phyloP scores from a whole-genome alignment of 2,329 filamentous ascomycete species.

The Emydomyces testavorans region DNA sequence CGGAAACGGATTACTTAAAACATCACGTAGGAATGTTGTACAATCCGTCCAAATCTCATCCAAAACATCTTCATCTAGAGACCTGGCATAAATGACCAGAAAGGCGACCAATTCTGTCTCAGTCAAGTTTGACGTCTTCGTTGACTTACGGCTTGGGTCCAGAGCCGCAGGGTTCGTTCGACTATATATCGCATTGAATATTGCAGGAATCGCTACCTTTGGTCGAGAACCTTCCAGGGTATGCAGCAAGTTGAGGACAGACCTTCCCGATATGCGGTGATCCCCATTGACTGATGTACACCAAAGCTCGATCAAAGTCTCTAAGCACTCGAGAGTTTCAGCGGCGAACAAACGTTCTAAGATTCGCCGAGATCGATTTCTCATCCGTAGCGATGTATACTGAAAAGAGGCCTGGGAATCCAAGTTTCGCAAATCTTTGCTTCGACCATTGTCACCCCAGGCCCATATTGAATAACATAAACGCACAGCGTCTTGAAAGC shows the following conservation, averaged over 20 bases:
- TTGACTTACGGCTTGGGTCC: conserved; percentile 70
- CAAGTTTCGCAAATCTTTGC: conserved; percentile 44
- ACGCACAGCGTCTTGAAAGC: conserved; percentile 88
- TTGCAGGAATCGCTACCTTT: conserved; percentile 79
- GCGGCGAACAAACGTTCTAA: conserved; percentile 87
- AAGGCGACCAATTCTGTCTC: conserved; percentile 81
- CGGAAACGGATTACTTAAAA: conserved; percentile 86
- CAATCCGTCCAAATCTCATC: conserved; percentile 98
- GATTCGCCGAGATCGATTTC: conserved; percentile 75
- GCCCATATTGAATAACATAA: conserved; percentile 93
- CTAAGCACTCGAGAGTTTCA: conserved; percentile 83
- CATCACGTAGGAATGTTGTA: conserved; percentile 76
- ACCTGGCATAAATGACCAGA: conserved; percentile 76
- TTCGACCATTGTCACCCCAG: conserved; percentile 56
- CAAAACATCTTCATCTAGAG: conserved; percentile 90
- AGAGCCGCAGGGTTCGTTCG: conserved; percentile 74
- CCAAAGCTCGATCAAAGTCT: conserved; percentile 84
- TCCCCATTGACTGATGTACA: conserved; percentile 41
- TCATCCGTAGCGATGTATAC: conserved; percentile 82
- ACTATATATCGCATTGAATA: conserved; percentile 94
- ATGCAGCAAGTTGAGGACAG: conserved; percentile 76
- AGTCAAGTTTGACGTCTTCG: conserved; percentile 70
- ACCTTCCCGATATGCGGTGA: conserved; percentile 43
- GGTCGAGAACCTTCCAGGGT: conserved; percentile 84
- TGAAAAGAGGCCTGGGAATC: conserved; percentile 69